Percentiles rank a stretch among this genome's conserved stretches.
Conservation (phyloP, 441 rosid genomes). For the Gossypium aridum region DNA sequence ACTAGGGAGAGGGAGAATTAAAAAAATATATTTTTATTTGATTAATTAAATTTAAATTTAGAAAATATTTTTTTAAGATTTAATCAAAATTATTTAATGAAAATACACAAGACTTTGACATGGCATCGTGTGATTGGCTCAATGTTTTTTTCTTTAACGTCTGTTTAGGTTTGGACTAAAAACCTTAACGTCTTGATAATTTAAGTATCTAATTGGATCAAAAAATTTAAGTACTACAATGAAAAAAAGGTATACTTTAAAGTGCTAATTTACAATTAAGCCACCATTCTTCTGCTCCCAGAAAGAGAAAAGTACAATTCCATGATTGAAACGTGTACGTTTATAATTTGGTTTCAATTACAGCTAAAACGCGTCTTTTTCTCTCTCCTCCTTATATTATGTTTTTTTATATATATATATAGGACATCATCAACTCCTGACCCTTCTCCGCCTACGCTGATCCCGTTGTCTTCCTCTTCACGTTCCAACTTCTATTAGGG, state of each 20-base stretch:
- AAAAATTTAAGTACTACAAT: neutral
- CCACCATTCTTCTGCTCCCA: neutral
- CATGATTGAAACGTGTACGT: slow-evolving; percentile 18
- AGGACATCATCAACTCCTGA: neutral
- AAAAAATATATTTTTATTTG: too few species aligned
- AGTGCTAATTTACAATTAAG: too few species aligned
- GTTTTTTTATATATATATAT: neutral
- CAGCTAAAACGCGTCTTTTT: slow-evolving; percentile 24
- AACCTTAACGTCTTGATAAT: too few species aligned
- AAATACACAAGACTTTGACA: too few species aligned
- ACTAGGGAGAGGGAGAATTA: too few species aligned
- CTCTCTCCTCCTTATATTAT: neutral
- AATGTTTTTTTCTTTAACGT: too few species aligned
- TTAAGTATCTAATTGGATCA: too few species aligned
- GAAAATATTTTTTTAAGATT: too few species aligned
- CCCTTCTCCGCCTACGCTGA: neutral
- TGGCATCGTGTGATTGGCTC: too few species aligned
- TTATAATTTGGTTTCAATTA: slow-evolving; percentile 11
- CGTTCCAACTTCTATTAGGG: neutral
- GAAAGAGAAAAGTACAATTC: neutral
- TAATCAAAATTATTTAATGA: too few species aligned
- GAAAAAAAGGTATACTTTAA: neutral
- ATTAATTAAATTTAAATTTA: too few species aligned
- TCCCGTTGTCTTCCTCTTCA: neutral
- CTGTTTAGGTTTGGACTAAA: too few species aligned